These are phyloP conservation scores for Rutstroemia sp. DNA, from an alignment of 2,329 filamentous ascomycete species.

Conservation along the genomic window DNA sequence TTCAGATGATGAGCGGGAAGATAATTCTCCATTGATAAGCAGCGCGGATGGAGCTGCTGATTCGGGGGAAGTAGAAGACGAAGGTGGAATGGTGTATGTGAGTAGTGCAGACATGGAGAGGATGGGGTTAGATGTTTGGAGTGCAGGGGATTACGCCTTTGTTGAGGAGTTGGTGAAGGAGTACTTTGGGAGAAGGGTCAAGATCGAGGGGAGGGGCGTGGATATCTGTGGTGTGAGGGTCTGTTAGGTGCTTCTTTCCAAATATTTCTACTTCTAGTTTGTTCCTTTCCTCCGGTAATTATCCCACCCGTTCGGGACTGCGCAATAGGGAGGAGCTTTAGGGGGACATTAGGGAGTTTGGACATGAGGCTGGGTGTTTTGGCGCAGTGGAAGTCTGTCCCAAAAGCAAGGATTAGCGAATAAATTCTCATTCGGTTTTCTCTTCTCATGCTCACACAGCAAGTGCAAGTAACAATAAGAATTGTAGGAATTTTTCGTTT, in stretches of 20 bases:
- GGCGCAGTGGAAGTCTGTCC: too few species aligned
- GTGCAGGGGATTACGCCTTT: constrained; percentile 60
- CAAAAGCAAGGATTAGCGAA: too few species aligned
- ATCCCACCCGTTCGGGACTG: too few species aligned
- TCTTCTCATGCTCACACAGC: too few species aligned
- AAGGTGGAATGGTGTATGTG: constrained; percentile 41
- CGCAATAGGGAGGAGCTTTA: too few species aligned
- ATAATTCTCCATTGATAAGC: constrained; percentile 12
- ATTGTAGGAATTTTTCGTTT: too few species aligned
- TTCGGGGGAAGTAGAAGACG: constrained; percentile 45
- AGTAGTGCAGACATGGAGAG: constrained; percentile 56
- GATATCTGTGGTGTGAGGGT: constrained; percentile 69
- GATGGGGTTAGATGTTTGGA: constrained; percentile 78
- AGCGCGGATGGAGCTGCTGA: constrained; percentile 35
- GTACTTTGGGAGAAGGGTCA: constrained; percentile 59
- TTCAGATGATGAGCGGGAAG: constrained; percentile 31
- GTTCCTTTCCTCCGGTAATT: too few species aligned
- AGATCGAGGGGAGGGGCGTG: constrained; percentile 60
- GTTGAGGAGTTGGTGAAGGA: constrained; percentile 51
- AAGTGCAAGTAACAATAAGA: too few species aligned
- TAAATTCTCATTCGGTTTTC: too few species aligned
- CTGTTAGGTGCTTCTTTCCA: constrained; percentile 37
- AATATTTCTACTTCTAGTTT: too few species aligned
- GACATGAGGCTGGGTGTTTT: too few species aligned
- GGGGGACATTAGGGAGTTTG: too few species aligned